A percentile compares a stretch with the other conserved stretches of the same genome.
phyloP scores from a whole-genome alignment of 2,329 filamentous ascomycete genomes.

The Rutstroemia sp. region DNA sequence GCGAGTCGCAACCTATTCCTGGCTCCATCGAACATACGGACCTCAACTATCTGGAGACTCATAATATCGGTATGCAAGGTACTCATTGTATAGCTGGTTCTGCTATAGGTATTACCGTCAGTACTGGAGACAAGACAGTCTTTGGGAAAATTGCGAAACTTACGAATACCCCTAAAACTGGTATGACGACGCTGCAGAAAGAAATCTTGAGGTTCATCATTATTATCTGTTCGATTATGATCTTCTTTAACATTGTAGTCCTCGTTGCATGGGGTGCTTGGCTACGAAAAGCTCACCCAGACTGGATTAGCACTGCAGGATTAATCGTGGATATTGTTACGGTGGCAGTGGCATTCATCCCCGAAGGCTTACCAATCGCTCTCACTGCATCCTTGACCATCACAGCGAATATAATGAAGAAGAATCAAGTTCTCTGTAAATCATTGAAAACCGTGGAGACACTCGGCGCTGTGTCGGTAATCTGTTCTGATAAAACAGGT shows the following conservation, averaged over 20 bases:
- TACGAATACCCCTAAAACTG: conserved; percentile 59
- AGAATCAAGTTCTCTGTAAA: conserved; percentile 71
- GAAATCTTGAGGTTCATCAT: conserved; percentile 66
- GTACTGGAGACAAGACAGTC: conserved; percentile 63
- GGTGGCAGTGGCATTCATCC: conserved; percentile 60
- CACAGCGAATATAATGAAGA: conserved; percentile 66
- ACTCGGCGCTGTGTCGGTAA: conserved; percentile 62
- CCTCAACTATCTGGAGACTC: conserved; percentile 67
- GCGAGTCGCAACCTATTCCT: conserved; percentile 56
- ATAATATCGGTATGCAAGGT: conserved; percentile 68
- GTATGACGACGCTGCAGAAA: conserved; percentile 60
- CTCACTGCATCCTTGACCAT: conserved; percentile 65
- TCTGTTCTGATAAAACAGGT: conserved; percentile 72
- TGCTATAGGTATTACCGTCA: conserved; percentile 60
- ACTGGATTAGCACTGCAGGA: conserved; percentile 63
- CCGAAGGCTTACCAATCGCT: conserved; percentile 63
- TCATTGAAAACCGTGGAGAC: conserved; percentile 72
- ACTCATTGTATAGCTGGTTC: conserved; percentile 67
- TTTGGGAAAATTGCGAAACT: conserved; percentile 68
- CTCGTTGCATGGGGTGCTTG: conserved; percentile 63
- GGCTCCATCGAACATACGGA: conserved; percentile 58
- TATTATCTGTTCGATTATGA: conserved; percentile 60
- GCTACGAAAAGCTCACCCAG: conserved; percentile 54
- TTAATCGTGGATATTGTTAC: conserved; percentile 51
- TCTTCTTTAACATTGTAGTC: conserved; percentile 55